Evolutionary conservation across 306 rosid species (phyloP).

Genomic region (Senna tora): DNA sequence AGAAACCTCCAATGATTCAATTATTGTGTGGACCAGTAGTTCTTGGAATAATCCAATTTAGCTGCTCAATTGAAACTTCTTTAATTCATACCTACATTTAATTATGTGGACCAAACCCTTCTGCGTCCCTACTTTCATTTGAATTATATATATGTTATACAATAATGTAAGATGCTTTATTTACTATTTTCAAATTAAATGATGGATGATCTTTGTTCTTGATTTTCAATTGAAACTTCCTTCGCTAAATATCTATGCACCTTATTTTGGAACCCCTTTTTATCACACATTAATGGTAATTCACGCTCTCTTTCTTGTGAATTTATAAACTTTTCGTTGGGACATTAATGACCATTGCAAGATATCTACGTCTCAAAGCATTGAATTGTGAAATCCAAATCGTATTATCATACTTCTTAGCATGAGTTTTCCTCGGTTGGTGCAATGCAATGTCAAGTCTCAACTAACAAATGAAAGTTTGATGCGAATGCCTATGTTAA

Average conservation of each 20-base stretch:
- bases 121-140: neutral
- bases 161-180: neutral
- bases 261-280: slow-evolving; percentile 28
- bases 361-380: slow-evolving; percentile 31
- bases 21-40: slow-evolving; percentile 33
- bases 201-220: slow-evolving; percentile 4
- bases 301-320: slow-evolving; percentile 30
- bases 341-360: slow-evolving; percentile 12
- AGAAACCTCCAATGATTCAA: slow-evolving; percentile 29
- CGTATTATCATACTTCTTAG: no score
- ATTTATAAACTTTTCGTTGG: neutral
- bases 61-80: slow-evolving; percentile 4
- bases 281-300: neutral
- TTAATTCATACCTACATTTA: slow-evolving; percentile 25
- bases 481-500: no score
- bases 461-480: no score
- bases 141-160: no score
- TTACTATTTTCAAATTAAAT: neutral
- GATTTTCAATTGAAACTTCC: slow-evolving; percentile 14
- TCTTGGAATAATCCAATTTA: slow-evolving; percentile 18
- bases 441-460: no score
- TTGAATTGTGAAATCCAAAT: slow-evolving; percentile 10
- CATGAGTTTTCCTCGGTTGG: neutral
- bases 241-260: slow-evolving; percentile 3
- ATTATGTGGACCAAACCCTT: slow-evolving; percentile 12